Conservation (phyloP, 768 basidiomycete genomes). For the Pleurotus sapidus region DNA sequence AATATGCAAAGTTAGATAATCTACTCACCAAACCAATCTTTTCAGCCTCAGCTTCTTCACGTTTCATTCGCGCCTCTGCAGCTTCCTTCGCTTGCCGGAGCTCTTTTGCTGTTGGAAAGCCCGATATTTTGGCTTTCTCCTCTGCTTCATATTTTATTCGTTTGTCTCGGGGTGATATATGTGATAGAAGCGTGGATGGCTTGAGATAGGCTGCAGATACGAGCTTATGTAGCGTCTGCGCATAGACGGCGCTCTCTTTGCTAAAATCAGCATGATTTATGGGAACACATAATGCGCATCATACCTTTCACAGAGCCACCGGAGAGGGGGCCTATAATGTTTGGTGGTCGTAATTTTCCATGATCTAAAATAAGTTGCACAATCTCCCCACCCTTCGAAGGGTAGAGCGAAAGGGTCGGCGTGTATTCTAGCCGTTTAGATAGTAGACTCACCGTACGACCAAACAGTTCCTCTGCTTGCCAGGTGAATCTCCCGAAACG, state of each 20-base stretch:
- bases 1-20: background rate
- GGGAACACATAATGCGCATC: slow-evolving; percentile 3
- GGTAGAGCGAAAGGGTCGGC: background rate
- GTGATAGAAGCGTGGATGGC: slow-evolving; percentile 74
- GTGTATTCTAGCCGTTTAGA: background rate
- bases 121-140: slow-evolving; percentile 68
- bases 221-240: slow-evolving; percentile 64
- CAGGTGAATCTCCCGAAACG: slow-evolving; percentile 83
- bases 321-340: slow-evolving; percentile 56
- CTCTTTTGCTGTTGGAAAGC: slow-evolving; percentile 81
- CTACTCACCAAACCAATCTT: slow-evolving; percentile 66
- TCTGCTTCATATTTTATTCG: slow-evolving; percentile 78
- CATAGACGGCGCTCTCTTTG: slow-evolving; percentile 38
- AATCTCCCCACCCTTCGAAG: slow-evolving; percentile 68
- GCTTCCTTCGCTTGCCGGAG: slow-evolving; percentile 68
- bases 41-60: slow-evolving; percentile 74
- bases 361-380: slow-evolving; percentile 76
- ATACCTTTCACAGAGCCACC: slow-evolving; percentile 58
- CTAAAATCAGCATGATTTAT: background rate
- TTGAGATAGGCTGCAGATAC: slow-evolving; percentile 75
- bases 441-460: slow-evolving; percentile 55
- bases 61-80: slow-evolving; percentile 58
- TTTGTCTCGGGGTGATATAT: slow-evolving; percentile 78
- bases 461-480: slow-evolving; percentile 69
- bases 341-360: slow-evolving; percentile 78